Base-by-base conservation (phyloP, 768 basidiomycete genomes). In the Termitomyces heimii region DNA sequence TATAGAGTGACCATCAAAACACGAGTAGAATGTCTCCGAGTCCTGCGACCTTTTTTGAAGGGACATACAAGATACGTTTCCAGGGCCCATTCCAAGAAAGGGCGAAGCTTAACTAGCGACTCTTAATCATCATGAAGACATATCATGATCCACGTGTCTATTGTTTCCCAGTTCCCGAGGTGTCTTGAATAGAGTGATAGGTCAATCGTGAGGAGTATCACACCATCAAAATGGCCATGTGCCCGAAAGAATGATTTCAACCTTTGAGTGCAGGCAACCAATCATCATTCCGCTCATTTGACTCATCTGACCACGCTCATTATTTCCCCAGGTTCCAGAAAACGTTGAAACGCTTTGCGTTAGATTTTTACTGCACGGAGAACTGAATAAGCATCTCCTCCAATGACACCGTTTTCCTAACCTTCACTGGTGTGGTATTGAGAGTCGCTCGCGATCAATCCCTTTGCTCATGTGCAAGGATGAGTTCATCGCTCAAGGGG, bases 161-260 rank as follows among this genome's bases (percentile, higher is more conserved):
- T 68, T 14, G 67, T 62, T 16, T 71, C 66, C 72, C 74, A 79
- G 32, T 69, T 67, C 16, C 66, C 65, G 43, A 74, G 62, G 61
- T 20, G 8, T 28, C n/a, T 20, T 20, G 18, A 26, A 16, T 28
- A 8, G 18, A 40, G 28, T 22, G 28, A n/a, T 22, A 24, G 22
- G n/a, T 24, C 18, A 18, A 26, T 18, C 14, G 28, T 3, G 22
- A 3, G 16, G n/a, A 39, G 44, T 8, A 32, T 47, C 74, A 76
- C 69, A 82, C 82, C 81, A 82, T 82, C 14, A 83, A 84, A 84
- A 52, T 79, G 73, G 2, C 82, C 82, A 58, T 80, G 76, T 35
- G 75, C 67, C 80, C 80, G 54, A 84, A 83, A 4, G 67, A 58
- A 65, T 83, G 81, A 2, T 67, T 70, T 0, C 83, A 68, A 26